These are phyloP conservation scores for Ophiosphaerella narmari DNA, from an alignment of 2,329 filamentous ascomycete genomes.

Conservation along the genomic window DNA sequence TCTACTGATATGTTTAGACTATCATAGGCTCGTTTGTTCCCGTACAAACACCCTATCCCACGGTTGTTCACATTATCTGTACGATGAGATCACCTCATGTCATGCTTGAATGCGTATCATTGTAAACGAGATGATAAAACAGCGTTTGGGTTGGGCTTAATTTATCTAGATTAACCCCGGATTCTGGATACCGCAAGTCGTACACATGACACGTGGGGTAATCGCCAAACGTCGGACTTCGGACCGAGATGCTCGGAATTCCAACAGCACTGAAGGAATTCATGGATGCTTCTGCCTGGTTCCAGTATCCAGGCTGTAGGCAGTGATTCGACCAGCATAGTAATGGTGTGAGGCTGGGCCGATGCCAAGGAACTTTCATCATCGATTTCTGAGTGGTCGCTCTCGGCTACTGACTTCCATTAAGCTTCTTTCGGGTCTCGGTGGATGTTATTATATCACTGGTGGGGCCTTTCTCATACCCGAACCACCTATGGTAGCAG, in stretches of 20 bases:
- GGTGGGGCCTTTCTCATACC: conserved; percentile 1
- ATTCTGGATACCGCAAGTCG: conserved; percentile 2
- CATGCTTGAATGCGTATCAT: background rate
- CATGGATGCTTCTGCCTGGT: background rate
- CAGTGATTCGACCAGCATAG: background rate
- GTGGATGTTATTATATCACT: background rate
- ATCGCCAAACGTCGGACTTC: conserved; percentile 2
- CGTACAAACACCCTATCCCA: background rate
- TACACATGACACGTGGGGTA: conserved; percentile 4
- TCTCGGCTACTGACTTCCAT: too few species aligned
- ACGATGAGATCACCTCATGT: conserved; percentile 3
- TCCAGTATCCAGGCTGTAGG: background rate
- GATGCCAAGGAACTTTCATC: background rate
- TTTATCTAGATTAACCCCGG: conserved; percentile 5
- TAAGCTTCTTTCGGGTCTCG: too few species aligned
- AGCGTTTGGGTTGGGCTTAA: background rate
- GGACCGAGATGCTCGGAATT: background rate
- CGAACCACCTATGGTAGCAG: background rate
- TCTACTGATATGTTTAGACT: too few species aligned
- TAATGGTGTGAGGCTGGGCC: background rate
- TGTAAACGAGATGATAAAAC: background rate
- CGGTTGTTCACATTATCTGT: background rate
- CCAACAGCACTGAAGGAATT: background rate
- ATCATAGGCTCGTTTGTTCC: too few species aligned
- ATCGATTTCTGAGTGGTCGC: background rate